A percentile compares a stretch with the other conserved stretches of the same genome.
phyloP scores from a whole-genome alignment of 345 rosid genomes.

The Murraya koenigii region DNA sequence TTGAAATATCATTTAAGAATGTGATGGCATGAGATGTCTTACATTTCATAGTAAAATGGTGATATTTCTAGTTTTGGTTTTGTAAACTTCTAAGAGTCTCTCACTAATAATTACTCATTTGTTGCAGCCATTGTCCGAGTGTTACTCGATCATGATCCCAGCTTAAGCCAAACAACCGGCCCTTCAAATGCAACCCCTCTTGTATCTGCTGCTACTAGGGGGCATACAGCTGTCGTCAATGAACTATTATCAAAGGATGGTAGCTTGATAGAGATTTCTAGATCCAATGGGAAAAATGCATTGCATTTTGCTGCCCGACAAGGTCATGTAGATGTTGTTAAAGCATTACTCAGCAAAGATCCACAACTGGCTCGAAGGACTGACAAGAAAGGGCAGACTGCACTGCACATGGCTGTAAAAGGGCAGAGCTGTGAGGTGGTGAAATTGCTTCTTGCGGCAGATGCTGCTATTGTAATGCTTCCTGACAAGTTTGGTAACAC shows the following conservation, averaged over 20 bases:
- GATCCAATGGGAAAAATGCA: constrained; percentile 87
- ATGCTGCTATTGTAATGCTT: constrained; percentile 93
- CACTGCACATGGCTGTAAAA: constrained; percentile 95
- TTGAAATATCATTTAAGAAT: neutral
- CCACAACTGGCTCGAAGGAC: constrained; percentile 83
- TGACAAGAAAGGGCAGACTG: constrained; percentile 95
- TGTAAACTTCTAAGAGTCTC: neutral
- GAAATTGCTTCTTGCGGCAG: constrained; percentile 80
- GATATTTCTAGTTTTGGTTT: neutral
- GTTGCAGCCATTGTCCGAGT: constrained; percentile 85
- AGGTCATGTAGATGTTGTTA: constrained; percentile 77
- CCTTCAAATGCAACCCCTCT: constrained; percentile 92
- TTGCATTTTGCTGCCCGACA: constrained; percentile 90
- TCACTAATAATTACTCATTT: constrained; percentile 16
- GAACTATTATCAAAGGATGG: constrained; percentile 78
- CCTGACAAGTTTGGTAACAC: constrained; percentile 92
- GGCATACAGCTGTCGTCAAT: constrained; percentile 82
- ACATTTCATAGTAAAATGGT: neutral
- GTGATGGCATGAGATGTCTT: neutral
- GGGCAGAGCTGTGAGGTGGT: constrained; percentile 91
- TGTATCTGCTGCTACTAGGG: constrained; percentile 84
- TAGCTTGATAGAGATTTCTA: constrained; percentile 65
- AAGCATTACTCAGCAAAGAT: constrained; percentile 73
- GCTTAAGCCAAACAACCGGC: constrained; percentile 65
- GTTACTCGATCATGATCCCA: constrained; percentile 76